phyloP scores from a whole-genome alignment of 768 basidiomycete species.

The Multifurca ochricompacta region DNA sequence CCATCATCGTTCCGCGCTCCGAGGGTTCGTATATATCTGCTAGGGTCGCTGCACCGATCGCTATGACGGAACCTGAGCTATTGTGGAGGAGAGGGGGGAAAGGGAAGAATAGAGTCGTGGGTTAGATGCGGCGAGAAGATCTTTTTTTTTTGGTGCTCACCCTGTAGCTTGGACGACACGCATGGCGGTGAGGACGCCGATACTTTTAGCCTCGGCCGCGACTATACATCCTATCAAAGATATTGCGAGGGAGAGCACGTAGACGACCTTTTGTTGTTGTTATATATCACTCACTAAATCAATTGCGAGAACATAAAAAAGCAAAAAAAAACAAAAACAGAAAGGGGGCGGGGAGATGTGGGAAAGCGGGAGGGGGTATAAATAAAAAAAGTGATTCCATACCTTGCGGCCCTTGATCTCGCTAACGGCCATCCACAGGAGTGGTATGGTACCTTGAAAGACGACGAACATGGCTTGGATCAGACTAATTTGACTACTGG shows the following conservation, averaged over 20 bases:
- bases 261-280: too few species aligned
- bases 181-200: constrained; percentile 57
- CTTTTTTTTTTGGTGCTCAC: too few species aligned
- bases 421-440: constrained; percentile 61
- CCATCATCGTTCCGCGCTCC: constrained; percentile 72
- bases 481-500: constrained; percentile 53
- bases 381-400: constrained; percentile 18
- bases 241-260: constrained; percentile 43
- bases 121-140: too few species aligned
- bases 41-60: constrained; percentile 70
- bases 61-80: constrained; percentile 51
- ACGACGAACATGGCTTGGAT: constrained; percentile 67
- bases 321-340: too few species aligned
- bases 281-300: too few species aligned
- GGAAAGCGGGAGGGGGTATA: too few species aligned
- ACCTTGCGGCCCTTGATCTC: constrained; percentile 75
- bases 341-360: too few species aligned
- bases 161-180: constrained; percentile 62
- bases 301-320: too few species aligned
- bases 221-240: constrained; percentile 51
- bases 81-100: constrained; percentile 28
- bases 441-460: constrained; percentile 58
- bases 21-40: constrained; percentile 71
- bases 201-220: constrained; percentile 47
- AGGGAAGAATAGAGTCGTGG: too few species aligned